Evolutionary conservation across 352 stramenopile genomes (phyloP), one percentile per base, ranked within the genome.

Genomic region (Pythium coloratum): DNA sequence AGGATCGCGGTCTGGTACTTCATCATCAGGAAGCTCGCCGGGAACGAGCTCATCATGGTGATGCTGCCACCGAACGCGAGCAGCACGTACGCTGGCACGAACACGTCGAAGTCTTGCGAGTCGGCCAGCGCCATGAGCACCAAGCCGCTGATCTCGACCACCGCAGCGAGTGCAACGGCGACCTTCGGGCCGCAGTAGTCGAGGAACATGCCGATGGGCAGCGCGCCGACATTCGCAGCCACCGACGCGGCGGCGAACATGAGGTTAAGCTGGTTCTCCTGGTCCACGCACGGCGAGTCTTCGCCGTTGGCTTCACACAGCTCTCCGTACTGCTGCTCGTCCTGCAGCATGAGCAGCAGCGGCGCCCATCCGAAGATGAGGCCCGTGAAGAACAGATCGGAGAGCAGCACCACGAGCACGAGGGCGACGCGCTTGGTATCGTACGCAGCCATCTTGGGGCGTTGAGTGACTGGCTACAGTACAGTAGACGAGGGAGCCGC

Each of bases 181-280:
- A 64, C 51, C 53, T 87, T 89, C 0, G 89, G 86, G 0, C 88
- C 88, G 7, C 67, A 76, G 47, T 75, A 80, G 65, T 96, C 89
- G 46, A 95, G 68, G 50, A 95, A 88, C 65, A 94, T 74, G 42
- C 89, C 89, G 13, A 94, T 82, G 20, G 88, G 88, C 62, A 96
- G 65, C 26, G 84, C 80, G 50, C 75, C 85, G 14, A 86, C 80
- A 40, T 95, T 95, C 63, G 90, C 81, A n/a, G 82, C 81, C 26
- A 95, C 82, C 4, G 84, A 88, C 18, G 86, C 89, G 16, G 93
- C 76, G 4, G 86, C 84, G 47, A 94, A 96, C 64, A 95, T 86
- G 74, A 96, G 82, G 67, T 95, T 94, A n/a, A 95, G 77, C n/a
- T 75, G 72, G 68, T 92, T 94, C 63, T 95, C 86, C 67, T 96